Evolutionary conservation across 176 grass and related monocot species (phyloP).

Genomic region (Oryza meridionalis): DNA sequence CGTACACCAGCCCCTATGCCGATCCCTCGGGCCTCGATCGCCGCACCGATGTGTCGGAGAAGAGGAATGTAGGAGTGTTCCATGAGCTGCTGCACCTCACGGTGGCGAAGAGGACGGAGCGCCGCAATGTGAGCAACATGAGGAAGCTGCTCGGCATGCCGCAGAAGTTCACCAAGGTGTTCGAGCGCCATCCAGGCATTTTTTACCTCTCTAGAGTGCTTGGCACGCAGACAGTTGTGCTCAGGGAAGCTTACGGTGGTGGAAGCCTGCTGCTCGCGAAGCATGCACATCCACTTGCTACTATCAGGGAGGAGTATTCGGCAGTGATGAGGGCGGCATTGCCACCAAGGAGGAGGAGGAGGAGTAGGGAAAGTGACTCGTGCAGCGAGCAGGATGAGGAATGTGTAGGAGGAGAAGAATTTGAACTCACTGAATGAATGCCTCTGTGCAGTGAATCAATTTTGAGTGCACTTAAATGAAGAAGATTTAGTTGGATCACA

Average conservation of each 20-base stretch:
- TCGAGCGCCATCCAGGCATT: constrained; percentile 76
- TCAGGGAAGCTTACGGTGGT: constrained; percentile 67
- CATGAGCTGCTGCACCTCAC: constrained; percentile 84
- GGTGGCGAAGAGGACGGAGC: constrained; percentile 64
- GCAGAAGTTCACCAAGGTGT: constrained; percentile 91
- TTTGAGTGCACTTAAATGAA: constrained; percentile 14
- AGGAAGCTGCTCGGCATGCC: constrained; percentile 70
- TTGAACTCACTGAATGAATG: constrained; percentile 37
- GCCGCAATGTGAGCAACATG: constrained; percentile 79
- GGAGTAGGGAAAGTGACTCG: constrained; percentile 4
- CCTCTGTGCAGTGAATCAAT: not conserved
- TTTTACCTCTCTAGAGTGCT: constrained; percentile 72
- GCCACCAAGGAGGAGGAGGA: constrained; percentile 36
- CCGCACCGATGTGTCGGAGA: constrained; percentile 73
- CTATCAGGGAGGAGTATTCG: constrained; percentile 69
- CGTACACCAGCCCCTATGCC: constrained; percentile 69
- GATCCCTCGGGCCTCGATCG: constrained; percentile 62
- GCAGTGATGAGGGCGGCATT: constrained; percentile 48
- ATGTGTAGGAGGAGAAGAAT: constrained; percentile 17
- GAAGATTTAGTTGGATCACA: not conserved
- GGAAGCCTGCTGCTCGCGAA: constrained; percentile 49
- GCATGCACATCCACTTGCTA: constrained; percentile 56
- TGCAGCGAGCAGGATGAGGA: constrained; percentile 21
- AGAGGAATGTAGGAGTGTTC: constrained; percentile 81
- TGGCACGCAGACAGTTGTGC: constrained; percentile 68